Conservation (phyloP, 2,329 filamentous ascomycete species). For the Aspergillus texensis region DNA sequence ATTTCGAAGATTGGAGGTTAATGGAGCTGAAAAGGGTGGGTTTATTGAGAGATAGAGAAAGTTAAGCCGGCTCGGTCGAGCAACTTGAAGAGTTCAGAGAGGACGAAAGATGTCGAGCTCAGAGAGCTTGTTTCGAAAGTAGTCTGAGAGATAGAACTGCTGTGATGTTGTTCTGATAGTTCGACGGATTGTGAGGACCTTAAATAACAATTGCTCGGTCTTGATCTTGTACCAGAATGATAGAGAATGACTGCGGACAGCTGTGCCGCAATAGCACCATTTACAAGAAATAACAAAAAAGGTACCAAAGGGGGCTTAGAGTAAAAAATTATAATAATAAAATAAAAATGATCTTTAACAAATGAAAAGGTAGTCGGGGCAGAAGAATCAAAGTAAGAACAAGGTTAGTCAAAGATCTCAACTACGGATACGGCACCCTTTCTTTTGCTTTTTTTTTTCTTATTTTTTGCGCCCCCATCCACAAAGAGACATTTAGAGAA, state of each 20-base stretch:
- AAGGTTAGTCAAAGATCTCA: slow-evolving; percentile 22
- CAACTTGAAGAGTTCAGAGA: not conserved
- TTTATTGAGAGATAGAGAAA: slow-evolving; percentile 1
- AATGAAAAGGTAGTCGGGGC: slow-evolving; percentile 7
- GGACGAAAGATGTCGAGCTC: not conserved
- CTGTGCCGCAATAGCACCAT: slow-evolving; percentile 26
- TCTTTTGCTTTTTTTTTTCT: slow-evolving; percentile 12
- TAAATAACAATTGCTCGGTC: slow-evolving; percentile 24
- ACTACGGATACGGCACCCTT: slow-evolving; percentile 20
- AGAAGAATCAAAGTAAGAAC: slow-evolving; percentile 17
- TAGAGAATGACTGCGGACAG: slow-evolving; percentile 24
- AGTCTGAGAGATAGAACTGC: slow-evolving; percentile 9
- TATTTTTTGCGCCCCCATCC: slow-evolving; percentile 14
- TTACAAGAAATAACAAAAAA: slow-evolving; percentile 17
- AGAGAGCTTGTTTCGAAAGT: slow-evolving; percentile 1
- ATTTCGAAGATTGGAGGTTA: slow-evolving; percentile 23
- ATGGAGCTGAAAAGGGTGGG: not conserved
- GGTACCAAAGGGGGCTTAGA: not conserved
- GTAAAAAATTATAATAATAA: slow-evolving; percentile 14
- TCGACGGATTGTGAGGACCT: slow-evolving; percentile 23
- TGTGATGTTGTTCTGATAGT: slow-evolving; percentile 18
- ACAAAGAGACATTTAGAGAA: slow-evolving; percentile 11
- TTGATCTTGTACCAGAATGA: slow-evolving; percentile 18
- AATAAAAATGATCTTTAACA: slow-evolving; percentile 10
- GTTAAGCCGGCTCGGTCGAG: not conserved